phyloP scores from a whole-genome alignment of 345 rosid species.

The Chamaenerion angustifolium region DNA sequence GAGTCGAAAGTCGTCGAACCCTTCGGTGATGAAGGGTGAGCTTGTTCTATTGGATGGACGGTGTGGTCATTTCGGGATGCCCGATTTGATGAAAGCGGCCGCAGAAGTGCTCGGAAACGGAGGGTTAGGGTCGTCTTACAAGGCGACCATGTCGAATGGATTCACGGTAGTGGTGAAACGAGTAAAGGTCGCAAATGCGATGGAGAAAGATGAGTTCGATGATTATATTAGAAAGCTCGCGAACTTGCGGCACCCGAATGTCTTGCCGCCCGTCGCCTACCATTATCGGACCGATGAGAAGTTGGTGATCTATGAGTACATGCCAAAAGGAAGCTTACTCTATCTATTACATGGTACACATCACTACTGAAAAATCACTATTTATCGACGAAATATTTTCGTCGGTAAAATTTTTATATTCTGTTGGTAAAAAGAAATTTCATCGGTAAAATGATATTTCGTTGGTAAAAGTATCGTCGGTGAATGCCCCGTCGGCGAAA shows the following conservation, averaged over 20 bases:
- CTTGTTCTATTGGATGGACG: slow-evolving; percentile 42
- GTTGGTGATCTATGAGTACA: slow-evolving; percentile 36
- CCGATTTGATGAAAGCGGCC: slow-evolving; percentile 61
- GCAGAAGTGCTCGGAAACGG: slow-evolving; percentile 75
- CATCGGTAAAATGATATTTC: too few species aligned
- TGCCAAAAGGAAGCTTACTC: slow-evolving; percentile 56
- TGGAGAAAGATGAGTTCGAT: slow-evolving; percentile 40
- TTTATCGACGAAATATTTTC: too few species aligned
- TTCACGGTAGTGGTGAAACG: slow-evolving; percentile 53
- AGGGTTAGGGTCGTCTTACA: slow-evolving; percentile 45
- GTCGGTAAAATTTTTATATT: too few species aligned
- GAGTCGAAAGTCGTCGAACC: slow-evolving; percentile 7
- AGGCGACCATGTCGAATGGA: slow-evolving; percentile 36
- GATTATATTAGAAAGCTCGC: slow-evolving; percentile 40
- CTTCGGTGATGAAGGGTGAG: slow-evolving; percentile 12
- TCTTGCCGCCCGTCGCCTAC: slow-evolving; percentile 56
- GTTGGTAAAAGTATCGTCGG: too few species aligned
- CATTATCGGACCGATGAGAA: slow-evolving; percentile 64
- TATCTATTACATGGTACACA: slow-evolving; percentile 54
- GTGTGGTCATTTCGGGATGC: slow-evolving; percentile 47
- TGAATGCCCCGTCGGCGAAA: too few species aligned
- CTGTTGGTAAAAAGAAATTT: too few species aligned
- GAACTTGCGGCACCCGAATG: slow-evolving; percentile 30
- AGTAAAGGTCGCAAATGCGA: slow-evolving; percentile 37
- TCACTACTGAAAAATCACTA: too few species aligned